Evolutionary conservation across 2,329 filamentous ascomycete genomes (phyloP), one percentile per base, ranked within the genome.

Genomic region (Ophiosphaerella narmari): DNA sequence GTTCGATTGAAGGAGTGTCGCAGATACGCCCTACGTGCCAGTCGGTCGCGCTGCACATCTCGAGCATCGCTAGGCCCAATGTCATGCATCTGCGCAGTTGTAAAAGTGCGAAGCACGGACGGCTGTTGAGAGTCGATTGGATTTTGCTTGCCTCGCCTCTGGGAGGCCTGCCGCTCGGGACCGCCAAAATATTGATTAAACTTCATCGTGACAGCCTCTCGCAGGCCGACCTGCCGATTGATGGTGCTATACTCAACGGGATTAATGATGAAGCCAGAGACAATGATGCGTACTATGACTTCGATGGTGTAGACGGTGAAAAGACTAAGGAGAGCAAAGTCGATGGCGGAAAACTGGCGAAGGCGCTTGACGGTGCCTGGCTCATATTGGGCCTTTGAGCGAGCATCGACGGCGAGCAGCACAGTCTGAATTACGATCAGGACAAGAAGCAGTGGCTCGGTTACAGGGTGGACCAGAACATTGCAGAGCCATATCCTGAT

Each of bases 1-100:
- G 97, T 82, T 44, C 94, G 85, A 69, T 97, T 97, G 77, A 99
- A 99, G 1, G 91, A 92, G 73, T 99, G 94, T 13, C 94, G 86
- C 47, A 99, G 77, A 72, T 97, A 97, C 1, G 94, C 95, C 55
- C 94, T 85, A 45, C 94, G 87, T 13, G 95, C 93, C 46, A 99
- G 82, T 57, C 96, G 88, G 60, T 88, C 82, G 53, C 93, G 86
- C 70, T 94, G 90, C 60, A 92, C 89, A 55, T 96, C 78, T 82
- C 89, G 57, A 80, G 80, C 66, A 80, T 94, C 74, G 75, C 84
- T 71, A 73, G 85, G 65, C 74, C 80, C 58, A 31, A 62, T 47
- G 43, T 80, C 76, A 49, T 85, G 80, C 7, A 83, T 80, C 54
- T 87, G 87, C 53, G 90, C 75, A 6, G 80, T 86, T 2, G 91